A percentile compares a stretch with the other conserved stretches of the same genome.
Evolutionary conservation across 108 stramenopile genomes (phyloP).

Genomic region (Aureococcus anophagefferens): DNA sequence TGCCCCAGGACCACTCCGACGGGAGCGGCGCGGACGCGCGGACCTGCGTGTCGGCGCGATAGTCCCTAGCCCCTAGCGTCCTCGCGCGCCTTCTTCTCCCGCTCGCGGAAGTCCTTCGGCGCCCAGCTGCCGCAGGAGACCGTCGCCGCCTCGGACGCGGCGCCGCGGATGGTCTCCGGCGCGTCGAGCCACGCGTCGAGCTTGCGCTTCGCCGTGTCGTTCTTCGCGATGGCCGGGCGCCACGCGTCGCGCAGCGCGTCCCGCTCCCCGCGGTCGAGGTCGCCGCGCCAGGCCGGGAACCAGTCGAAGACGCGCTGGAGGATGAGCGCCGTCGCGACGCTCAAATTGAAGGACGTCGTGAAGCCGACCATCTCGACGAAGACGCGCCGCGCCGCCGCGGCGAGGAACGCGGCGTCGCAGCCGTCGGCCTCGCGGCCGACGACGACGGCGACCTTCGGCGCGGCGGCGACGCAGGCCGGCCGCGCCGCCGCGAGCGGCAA

Average conservation of each 20-base stretch:
- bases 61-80: too few relatives aligned
- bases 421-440: conserved; percentile 6
- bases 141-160: too few relatives aligned
- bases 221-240: neutral
- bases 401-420: neutral
- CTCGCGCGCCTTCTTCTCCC: too few relatives aligned
- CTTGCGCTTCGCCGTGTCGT: too few relatives aligned
- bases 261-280: neutral
- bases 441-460: conserved; percentile 9
- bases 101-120: too few relatives aligned
- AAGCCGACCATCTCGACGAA: conserved; percentile 5
- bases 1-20: too few relatives aligned
- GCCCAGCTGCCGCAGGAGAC: too few relatives aligned
- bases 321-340: conserved; percentile 9
- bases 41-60: too few relatives aligned
- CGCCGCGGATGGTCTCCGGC: too few relatives aligned
- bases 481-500: too few relatives aligned
- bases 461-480: neutral
- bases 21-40: too few relatives aligned
- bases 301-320: neutral
- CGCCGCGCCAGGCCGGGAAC: neutral
- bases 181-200: neutral
- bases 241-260: neutral
- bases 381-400: neutral
- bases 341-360: conserved; percentile 4